phyloP scores from a whole-genome alignment of 768 basidiomycete species.

The Melanogaster broomeanus region DNA sequence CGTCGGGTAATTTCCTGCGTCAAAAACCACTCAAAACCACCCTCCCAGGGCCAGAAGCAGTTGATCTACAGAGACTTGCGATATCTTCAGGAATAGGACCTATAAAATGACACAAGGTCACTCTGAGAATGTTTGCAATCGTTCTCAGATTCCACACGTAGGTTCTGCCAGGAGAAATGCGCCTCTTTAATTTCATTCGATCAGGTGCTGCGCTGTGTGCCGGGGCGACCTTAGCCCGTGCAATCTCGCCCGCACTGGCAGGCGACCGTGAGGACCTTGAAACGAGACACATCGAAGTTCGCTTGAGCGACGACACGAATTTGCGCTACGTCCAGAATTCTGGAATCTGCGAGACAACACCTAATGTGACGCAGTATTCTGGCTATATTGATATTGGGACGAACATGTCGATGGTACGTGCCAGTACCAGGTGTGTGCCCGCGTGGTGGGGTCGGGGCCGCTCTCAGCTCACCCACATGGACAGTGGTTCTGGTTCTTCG shows the following conservation, averaged over 20 bases:
- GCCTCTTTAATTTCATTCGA: background rate
- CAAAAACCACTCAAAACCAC: too few species aligned
- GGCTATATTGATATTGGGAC: conserved; percentile 61
- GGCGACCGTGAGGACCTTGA: background rate
- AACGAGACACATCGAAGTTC: conserved; percentile 2
- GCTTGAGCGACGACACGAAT: conserved; percentile 23
- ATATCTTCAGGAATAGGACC: background rate
- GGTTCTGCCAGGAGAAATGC: conserved; percentile 14
- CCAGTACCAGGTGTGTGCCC: too few species aligned
- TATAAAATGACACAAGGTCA: background rate
- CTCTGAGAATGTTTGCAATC: background rate
- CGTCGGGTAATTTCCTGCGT: too few species aligned
- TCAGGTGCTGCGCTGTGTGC: background rate
- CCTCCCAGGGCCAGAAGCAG: too few species aligned
- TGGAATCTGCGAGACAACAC: conserved; percentile 66
- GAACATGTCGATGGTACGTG: conserved; percentile 61
- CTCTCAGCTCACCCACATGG: background rate
- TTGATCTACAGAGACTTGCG: too few species aligned
- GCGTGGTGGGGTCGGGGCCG: background rate
- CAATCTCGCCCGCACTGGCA: background rate
- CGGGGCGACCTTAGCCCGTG: background rate
- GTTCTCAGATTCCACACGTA: background rate
- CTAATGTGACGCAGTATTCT: conserved; percentile 57
- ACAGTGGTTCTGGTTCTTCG: conserved; percentile 80
- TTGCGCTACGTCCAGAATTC: conserved; percentile 58